These are phyloP conservation scores for Pisolithus thermaeus DNA, from an alignment of 1,284 basidiomycete genomes.

Conservation along the genomic window DNA sequence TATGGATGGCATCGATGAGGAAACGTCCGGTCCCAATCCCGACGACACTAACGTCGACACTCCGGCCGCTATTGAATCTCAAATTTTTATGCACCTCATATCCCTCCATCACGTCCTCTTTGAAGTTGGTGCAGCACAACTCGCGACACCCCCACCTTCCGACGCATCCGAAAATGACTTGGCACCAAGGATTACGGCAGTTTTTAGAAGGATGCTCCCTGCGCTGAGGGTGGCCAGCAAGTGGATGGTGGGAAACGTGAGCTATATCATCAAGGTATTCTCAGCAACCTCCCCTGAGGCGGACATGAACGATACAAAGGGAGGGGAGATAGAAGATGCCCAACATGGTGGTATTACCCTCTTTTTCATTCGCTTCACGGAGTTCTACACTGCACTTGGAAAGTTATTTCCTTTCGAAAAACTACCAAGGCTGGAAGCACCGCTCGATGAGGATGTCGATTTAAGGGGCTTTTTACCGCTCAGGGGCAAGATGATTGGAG, in stretches of 20 bases:
- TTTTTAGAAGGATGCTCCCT: conserved; percentile 81
- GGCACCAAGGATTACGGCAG: conserved; percentile 79
- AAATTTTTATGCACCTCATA: conserved; percentile 70
- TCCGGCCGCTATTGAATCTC: conserved; percentile 46
- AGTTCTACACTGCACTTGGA: conserved; percentile 61
- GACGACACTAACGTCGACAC: conserved; percentile 16
- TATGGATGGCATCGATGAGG: not conserved
- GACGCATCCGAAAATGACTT: conserved; percentile 56
- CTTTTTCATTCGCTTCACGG: conserved; percentile 75
- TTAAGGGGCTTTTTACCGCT: conserved; percentile 86
- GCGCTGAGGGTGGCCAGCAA: conserved; percentile 84
- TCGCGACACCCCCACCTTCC: conserved; percentile 42
- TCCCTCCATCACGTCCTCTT: conserved; percentile 64
- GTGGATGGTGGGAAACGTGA: conserved; percentile 80
- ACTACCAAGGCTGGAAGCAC: conserved; percentile 56
- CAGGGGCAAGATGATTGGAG: conserved; percentile 44
- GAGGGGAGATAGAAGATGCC: conserved; percentile 14
- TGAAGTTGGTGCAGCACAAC: conserved; percentile 57
- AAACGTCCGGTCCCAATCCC: not conserved
- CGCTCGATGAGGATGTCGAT: conserved; percentile 91
- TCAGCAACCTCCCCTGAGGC: conserved; percentile 20
- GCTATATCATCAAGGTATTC: conserved; percentile 55
- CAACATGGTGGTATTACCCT: conserved; percentile 28
- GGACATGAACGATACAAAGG: conserved; percentile 8
- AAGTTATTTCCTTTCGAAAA: conserved; percentile 65